Percentiles rank a stretch among this genome's conserved stretches.
phyloP scores from a whole-genome alignment of 2,329 filamentous ascomycete genomes.

The Cladophialophora immunda region DNA sequence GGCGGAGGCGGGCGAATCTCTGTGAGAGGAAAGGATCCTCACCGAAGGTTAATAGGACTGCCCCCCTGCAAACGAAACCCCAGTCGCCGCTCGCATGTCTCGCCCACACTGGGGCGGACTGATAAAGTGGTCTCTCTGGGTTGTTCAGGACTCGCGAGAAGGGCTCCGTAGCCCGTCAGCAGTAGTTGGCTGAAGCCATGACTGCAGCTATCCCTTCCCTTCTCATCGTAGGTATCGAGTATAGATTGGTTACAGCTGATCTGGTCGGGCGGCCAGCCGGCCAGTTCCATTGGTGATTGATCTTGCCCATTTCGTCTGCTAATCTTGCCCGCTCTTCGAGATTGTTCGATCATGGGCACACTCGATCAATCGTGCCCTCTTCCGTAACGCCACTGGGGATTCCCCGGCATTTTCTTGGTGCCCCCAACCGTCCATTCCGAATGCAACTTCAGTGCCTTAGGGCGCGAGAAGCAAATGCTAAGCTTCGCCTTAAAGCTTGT shows the following conservation, averaged over 20 bases:
- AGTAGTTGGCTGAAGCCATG: not conserved
- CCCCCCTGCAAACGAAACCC: slow-evolving; percentile 1
- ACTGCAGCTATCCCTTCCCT: not conserved
- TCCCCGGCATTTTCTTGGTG: not conserved
- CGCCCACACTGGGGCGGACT: not conserved
- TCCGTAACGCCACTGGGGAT: slow-evolving; percentile 7
- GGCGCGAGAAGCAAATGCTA: slow-evolving; percentile 26
- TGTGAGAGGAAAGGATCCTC: not conserved
- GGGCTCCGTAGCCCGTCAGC: not conserved
- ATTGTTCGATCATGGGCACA: not conserved
- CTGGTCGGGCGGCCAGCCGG: not conserved
- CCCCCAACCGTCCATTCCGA: not conserved
- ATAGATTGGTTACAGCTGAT: not conserved
- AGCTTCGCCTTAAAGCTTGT: slow-evolving; percentile 29
- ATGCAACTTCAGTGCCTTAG: slow-evolving; percentile 13
- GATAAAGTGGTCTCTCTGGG: not conserved
- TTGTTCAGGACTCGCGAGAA: not conserved
- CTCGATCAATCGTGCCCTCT: not conserved
- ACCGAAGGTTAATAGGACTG: not conserved
- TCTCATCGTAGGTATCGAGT: too few relatives aligned
- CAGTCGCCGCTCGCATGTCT: slow-evolving; percentile 1
- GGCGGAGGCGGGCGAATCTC: slow-evolving; percentile 2
- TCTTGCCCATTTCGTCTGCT: not conserved
- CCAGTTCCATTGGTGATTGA: not conserved
- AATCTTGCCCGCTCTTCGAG: not conserved